A percentile compares a stretch with the other conserved stretches of the same genome.
Evolutionary conservation across 2,329 filamentous ascomycete species (phyloP).

Genomic region (Botrytis fabae): DNA sequence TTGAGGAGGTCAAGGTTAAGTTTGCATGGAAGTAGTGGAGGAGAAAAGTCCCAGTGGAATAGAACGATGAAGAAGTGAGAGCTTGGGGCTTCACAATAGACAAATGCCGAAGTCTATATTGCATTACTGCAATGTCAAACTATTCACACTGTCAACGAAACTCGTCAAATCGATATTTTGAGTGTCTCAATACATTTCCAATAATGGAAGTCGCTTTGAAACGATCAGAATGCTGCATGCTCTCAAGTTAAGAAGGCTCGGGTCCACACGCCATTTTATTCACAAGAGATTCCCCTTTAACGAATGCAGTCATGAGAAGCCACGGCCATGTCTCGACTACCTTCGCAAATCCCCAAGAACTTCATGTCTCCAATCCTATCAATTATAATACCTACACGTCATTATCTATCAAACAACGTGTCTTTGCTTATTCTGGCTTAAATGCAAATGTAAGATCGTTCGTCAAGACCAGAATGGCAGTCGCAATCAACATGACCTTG

Average conservation of each 20-base stretch:
- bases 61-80: too few relatives aligned
- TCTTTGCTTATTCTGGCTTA: slow-evolving; percentile 4
- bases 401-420: not conserved
- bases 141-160: not conserved
- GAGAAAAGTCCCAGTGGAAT: not conserved
- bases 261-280: not conserved
- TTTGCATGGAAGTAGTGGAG: not conserved
- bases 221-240: too few relatives aligned
- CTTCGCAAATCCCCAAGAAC: not conserved
- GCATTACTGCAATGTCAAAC: not conserved
- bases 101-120: not conserved
- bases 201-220: not conserved
- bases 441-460: not conserved
- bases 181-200: not conserved
- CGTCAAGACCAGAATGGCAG: not conserved
- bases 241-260: not conserved
- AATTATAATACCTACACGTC: not conserved
- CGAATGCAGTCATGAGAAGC: not conserved
- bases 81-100: too few relatives aligned
- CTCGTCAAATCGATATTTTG: not conserved
- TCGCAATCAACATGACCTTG: not conserved
- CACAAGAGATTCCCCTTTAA: too few relatives aligned
- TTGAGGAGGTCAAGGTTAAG: slow-evolving; percentile 35
- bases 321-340: not conserved
- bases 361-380: not conserved